These are phyloP conservation scores for Cronartium ribicola DNA, from an alignment of 1,284 basidiomycete species.

Conservation along the genomic window DNA sequence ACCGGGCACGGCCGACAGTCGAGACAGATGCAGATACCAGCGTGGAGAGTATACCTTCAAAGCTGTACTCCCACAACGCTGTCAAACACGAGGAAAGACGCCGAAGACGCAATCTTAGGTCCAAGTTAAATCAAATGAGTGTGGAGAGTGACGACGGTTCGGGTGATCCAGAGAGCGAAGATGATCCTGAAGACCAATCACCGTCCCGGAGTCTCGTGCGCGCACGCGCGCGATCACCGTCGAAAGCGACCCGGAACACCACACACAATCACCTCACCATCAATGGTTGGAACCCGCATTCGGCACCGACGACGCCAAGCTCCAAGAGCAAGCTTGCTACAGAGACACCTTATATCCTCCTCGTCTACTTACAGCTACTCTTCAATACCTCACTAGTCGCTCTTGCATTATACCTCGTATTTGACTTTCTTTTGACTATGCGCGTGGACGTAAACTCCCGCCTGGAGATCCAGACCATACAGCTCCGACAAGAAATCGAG, in stretches of 20 bases:
- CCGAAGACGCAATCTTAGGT: background rate
- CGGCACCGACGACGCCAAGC: background rate
- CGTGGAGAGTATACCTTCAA: conserved; percentile 1
- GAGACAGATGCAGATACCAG: conserved; percentile 22
- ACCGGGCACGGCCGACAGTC: background rate
- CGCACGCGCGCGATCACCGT: background rate
- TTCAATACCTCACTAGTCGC: conserved; percentile 30
- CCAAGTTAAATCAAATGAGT: conserved; percentile 3
- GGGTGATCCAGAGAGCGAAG: conserved; percentile 13
- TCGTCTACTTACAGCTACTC: conserved; percentile 37
- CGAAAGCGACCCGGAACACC: background rate
- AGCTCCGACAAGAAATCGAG: conserved; percentile 29
- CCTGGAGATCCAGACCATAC: conserved; percentile 4
- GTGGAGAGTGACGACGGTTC: conserved; percentile 13
- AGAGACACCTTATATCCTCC: conserved; percentile 32
- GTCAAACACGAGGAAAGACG: conserved; percentile 32
- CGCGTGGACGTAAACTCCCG: conserved; percentile 24
- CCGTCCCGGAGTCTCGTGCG: background rate
- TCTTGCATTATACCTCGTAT: conserved; percentile 20
- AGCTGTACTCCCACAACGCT: conserved; percentile 21
- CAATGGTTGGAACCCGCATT: conserved; percentile 11
- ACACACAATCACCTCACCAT: conserved; percentile 31
- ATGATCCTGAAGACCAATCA: background rate
- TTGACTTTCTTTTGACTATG: conserved; percentile 24
- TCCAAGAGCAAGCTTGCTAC: conserved; percentile 16